Evolutionary conservation across 306 rosid species (phyloP).

Genomic region (Luffa acutangula): DNA sequence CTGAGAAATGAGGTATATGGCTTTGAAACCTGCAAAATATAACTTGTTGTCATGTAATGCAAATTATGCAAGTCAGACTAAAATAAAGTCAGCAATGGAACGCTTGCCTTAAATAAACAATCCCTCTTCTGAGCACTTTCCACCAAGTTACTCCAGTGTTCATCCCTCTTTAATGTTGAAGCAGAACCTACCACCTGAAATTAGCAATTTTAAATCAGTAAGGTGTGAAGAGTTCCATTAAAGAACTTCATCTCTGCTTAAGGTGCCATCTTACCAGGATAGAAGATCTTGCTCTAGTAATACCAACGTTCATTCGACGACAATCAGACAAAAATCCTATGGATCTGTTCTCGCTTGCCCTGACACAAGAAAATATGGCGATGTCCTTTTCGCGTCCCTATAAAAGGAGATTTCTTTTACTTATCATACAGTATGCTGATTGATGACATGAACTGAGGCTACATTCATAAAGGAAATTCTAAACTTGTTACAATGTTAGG

Average conservation of each 20-base stretch:
- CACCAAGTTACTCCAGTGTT: constrained; percentile 74
- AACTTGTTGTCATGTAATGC: not conserved
- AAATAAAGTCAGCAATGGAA: not conserved
- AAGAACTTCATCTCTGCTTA: not conserved
- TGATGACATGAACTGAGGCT: not conserved
- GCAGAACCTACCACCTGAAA: constrained; percentile 87
- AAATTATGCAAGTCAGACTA: not conserved
- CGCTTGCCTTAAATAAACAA: constrained; percentile 46
- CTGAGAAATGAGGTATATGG: constrained; percentile 67
- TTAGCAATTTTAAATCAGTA: not conserved
- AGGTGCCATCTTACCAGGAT: constrained; percentile 39
- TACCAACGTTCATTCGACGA: constrained; percentile 87
- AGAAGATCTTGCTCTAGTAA: constrained; percentile 93
- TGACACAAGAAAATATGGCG: constrained; percentile 81
- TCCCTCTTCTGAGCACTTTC: constrained; percentile 67
- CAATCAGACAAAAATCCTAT: constrained; percentile 76
- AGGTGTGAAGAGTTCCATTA: not conserved
- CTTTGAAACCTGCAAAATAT: constrained; percentile 45
- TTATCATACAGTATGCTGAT: not conserved
- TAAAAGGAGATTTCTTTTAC: not conserved
- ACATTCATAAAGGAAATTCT: not conserved
- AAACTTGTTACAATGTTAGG: not conserved
- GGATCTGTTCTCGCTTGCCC: constrained; percentile 58
- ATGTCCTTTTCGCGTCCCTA: constrained; percentile 96
- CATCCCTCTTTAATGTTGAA: constrained; percentile 54